These are phyloP conservation scores for Pycnococcus provasolii DNA, from an alignment of 139 green algal genomes.

Conservation along the genomic window DNA sequence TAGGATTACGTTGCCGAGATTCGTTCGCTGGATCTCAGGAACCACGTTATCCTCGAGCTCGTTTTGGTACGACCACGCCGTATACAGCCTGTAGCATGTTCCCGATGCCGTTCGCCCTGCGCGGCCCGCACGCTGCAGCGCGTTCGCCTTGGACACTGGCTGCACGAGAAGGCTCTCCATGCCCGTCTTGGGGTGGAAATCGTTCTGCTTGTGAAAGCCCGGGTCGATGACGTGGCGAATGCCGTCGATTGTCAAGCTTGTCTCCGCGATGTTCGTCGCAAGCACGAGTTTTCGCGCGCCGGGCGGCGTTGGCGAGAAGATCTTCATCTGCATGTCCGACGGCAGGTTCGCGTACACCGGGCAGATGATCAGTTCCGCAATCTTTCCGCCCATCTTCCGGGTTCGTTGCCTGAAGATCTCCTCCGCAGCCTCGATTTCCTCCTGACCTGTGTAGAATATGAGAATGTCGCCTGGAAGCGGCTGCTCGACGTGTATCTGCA, in stretches of 20 bases:
- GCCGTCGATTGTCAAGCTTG: constrained; percentile 90
- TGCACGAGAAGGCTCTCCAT: constrained; percentile 94
- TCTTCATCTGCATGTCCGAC: constrained; percentile 85
- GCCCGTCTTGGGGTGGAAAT: constrained; percentile 84
- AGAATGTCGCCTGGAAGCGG: constrained; percentile 72
- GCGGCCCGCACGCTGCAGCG: constrained; percentile 76
- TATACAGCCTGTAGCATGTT: constrained; percentile 97
- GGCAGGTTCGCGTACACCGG: constrained; percentile 97
- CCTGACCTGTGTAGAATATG: constrained; percentile 92
- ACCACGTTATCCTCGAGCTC: constrained; percentile 96
- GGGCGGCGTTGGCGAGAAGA: constrained; percentile 86
- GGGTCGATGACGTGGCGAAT: constrained; percentile 50
- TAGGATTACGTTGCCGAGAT: constrained; percentile 93
- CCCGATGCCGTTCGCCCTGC: constrained; percentile 50
- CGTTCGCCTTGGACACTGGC: constrained; percentile 72
- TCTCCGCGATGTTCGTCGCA: constrained; percentile 98
- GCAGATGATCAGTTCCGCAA: constrained; percentile 87
- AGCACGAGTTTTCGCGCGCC: constrained; percentile 83
- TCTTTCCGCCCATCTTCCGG: constrained; percentile 65
- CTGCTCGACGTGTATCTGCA: constrained; percentile 75
- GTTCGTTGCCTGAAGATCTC: constrained; percentile 82
- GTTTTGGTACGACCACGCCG: constrained; percentile 74
- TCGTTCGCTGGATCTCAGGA: constrained; percentile 94
- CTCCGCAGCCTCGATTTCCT: constrained; percentile 93
- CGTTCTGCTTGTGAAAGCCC: constrained; percentile 80